These are phyloP conservation scores for Phycomyces blakesleeanus DNA, from an alignment of 192 early-diverging fungal genomes.

Conservation along the genomic window DNA sequence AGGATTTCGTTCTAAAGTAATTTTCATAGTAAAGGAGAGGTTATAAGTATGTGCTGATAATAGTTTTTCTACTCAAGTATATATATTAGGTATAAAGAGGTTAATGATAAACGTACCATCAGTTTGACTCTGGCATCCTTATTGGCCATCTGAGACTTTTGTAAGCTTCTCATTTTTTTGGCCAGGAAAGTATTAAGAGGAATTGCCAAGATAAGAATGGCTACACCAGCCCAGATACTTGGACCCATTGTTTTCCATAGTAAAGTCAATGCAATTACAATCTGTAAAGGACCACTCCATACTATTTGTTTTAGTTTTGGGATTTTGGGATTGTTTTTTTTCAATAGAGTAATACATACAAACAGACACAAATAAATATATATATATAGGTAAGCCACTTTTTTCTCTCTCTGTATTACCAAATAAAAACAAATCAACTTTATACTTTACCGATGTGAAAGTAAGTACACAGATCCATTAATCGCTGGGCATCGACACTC, in stretches of 20 bases:
- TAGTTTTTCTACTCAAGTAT: too few relatives aligned
- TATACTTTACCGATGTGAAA: constrained; percentile 53
- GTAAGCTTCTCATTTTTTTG: constrained; percentile 59
- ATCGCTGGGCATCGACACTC: constrained; percentile 59
- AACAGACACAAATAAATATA: too few relatives aligned
- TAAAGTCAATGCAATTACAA: constrained; percentile 10
- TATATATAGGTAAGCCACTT: too few relatives aligned
- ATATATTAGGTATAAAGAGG: background rate
- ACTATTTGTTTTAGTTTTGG: constrained; percentile 21
- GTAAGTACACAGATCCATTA: constrained; percentile 65
- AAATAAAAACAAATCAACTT: too few relatives aligned
- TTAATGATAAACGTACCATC: constrained; percentile 7
- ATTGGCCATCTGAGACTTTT: constrained; percentile 82
- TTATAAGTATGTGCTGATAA: too few relatives aligned
- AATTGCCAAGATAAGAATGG: constrained; percentile 75
- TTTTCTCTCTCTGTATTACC: too few relatives aligned
- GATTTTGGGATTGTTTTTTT: too few relatives aligned
- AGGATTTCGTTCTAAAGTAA: constrained; percentile 69
- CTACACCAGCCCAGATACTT: constrained; percentile 81
- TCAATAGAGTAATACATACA: too few relatives aligned
- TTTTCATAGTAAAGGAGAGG: too few relatives aligned
- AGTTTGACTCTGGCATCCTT: constrained; percentile 68
- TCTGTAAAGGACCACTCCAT: constrained; percentile 26
- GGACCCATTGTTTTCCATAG: constrained; percentile 63
- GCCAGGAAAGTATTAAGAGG: constrained; percentile 73